Evolutionary conservation across 768 basidiomycete genomes (phyloP).

Genomic region (Suillus americanus): DNA sequence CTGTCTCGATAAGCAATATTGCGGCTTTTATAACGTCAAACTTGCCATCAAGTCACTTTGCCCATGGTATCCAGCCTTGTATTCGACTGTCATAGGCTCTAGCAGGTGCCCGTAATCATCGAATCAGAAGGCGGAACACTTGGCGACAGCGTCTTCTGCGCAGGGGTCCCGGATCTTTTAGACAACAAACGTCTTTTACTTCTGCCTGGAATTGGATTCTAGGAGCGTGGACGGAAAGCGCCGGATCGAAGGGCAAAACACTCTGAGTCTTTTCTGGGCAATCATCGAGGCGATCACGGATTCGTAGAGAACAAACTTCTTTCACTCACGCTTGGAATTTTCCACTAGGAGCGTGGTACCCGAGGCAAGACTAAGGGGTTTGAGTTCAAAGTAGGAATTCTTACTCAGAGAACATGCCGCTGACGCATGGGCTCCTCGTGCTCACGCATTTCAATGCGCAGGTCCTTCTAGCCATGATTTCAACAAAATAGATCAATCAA

Average conservation of each 20-base stretch:
- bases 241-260: not conserved
- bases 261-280: not conserved
- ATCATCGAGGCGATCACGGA: not conserved
- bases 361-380: not conserved
- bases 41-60: not conserved
- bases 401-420: not conserved
- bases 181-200: not conserved
- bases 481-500: not conserved
- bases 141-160: not conserved
- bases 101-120: not conserved
- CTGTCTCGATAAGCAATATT: not conserved
- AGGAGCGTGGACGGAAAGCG: not conserved
- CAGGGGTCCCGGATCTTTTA: not conserved
- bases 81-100: not conserved
- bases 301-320: not conserved
- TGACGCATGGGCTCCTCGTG: not conserved
- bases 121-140: not conserved
- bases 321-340: not conserved
- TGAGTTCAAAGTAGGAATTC: not conserved
- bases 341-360: not conserved
- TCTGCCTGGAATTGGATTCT: not conserved
- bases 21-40: not conserved
- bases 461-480: not conserved
- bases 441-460: not conserved
- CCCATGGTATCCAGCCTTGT: not conserved